Conservation (phyloP, 768 basidiomycete species). For the Pseudohyphozyma bogoriensis region DNA sequence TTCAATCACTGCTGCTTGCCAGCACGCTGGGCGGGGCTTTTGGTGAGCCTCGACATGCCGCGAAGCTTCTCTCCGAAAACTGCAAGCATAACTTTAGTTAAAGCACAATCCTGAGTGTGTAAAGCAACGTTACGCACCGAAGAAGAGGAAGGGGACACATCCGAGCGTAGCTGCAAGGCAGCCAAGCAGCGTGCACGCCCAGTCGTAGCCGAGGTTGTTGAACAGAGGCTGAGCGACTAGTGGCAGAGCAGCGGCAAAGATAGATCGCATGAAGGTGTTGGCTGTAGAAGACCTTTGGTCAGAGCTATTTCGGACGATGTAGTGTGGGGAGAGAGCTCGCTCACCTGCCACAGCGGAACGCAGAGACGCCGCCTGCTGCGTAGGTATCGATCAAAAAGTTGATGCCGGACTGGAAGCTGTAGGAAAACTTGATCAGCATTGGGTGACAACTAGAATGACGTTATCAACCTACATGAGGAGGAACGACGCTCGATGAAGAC, state of each 20-base stretch:
- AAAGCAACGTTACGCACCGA: neutral
- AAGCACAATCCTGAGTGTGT: no score
- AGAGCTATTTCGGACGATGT: no score
- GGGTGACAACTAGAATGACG: no score
- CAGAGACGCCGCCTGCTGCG: neutral
- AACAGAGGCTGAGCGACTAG: conserved; percentile 37
- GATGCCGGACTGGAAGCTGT: conserved; percentile 35
- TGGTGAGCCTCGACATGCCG: neutral
- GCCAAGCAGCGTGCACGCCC: conserved; percentile 27
- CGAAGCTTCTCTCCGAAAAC: neutral
- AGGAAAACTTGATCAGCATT: no score
- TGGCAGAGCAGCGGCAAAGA: conserved; percentile 31
- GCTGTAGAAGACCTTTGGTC: neutral
- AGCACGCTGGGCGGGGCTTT: no score
- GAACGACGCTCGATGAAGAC: conserved; percentile 37
- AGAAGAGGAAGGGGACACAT: conserved; percentile 25
- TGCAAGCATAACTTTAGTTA: neutral
- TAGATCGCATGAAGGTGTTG: neutral
- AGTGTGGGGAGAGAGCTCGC: neutral
- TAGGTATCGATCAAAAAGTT: neutral
- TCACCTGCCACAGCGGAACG: neutral
- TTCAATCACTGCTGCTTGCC: no score
- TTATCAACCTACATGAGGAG: no score
- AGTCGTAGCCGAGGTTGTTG: conserved; percentile 35
- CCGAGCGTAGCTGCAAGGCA: conserved; percentile 12